These are phyloP conservation scores for Cadophora gregata DNA, from an alignment of 2,329 filamentous ascomycete species.

Conservation along the genomic window DNA sequence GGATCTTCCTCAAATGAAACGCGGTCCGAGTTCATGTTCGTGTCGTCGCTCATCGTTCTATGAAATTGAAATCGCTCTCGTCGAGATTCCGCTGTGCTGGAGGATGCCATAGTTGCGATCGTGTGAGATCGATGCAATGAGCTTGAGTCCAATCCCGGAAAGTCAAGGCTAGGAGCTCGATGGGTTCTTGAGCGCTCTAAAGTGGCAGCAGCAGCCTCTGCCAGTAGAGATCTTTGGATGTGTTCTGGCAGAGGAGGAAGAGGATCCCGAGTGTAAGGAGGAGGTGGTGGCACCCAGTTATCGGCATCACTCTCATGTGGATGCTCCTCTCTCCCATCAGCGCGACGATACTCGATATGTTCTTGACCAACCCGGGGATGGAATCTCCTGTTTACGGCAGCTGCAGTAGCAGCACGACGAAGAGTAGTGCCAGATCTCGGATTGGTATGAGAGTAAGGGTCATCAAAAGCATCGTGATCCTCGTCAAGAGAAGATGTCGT, in stretches of 20 bases:
- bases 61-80: constrained; percentile 43
- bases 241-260: constrained; percentile 45
- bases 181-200: constrained; percentile 40
- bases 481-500: constrained; percentile 42
- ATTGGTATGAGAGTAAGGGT: constrained; percentile 74
- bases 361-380: constrained; percentile 63
- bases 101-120: constrained; percentile 32
- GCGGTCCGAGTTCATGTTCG: constrained; percentile 37
- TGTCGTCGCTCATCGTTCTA: constrained; percentile 48
- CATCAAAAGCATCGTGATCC: constrained; percentile 63
- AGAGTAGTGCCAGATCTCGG: constrained; percentile 74
- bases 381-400: constrained; percentile 72
- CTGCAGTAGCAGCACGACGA: constrained; percentile 77
- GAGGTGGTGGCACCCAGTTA: constrained; percentile 86
- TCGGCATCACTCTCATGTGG: constrained; percentile 88
- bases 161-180: constrained; percentile 35
- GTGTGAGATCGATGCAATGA: constrained; percentile 40
- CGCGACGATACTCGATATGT: constrained; percentile 67
- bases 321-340: constrained; percentile 73
- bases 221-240: constrained; percentile 44
- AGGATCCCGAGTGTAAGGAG: constrained; percentile 74
- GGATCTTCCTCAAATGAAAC: constrained; percentile 39
- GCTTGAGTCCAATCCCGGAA: constrained; percentile 35
- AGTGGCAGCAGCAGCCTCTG: constrained; percentile 39
- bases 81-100: constrained; percentile 35